A percentile compares a stretch with the other conserved stretches of the same genome.
These are phyloP conservation scores for Fusarium newnesense DNA, from an alignment of 2,329 filamentous ascomycete genomes.

Conservation along the genomic window DNA sequence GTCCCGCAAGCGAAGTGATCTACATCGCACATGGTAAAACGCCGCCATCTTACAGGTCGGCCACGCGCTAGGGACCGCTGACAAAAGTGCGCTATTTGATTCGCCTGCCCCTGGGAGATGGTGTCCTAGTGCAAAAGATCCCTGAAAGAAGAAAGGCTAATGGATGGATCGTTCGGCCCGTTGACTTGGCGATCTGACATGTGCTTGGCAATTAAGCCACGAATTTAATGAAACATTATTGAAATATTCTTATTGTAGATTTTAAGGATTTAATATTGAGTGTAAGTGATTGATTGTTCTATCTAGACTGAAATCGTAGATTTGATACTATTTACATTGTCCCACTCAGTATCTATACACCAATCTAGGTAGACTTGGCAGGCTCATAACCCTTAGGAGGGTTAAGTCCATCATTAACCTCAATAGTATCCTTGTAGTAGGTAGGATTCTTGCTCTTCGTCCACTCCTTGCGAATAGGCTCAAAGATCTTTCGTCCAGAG, in stretches of 20 bases:
- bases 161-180: not conserved
- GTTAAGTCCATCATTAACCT: constrained; percentile 55
- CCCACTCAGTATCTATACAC: not conserved
- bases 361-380: constrained; percentile 19
- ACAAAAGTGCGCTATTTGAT: constrained; percentile 1
- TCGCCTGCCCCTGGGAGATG: constrained; percentile 2
- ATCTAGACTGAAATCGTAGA: not conserved
- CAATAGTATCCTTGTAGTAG: constrained; percentile 55
- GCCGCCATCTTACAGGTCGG: constrained; percentile 14
- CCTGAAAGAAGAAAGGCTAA: not conserved
- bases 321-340: not conserved
- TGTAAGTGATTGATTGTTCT: not conserved
- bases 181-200: constrained; percentile 4
- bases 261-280: fast-evolving
- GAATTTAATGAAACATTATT: not conserved
- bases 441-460: constrained; percentile 49
- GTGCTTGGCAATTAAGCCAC: not conserved
- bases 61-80: not conserved
- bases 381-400: constrained; percentile 54
- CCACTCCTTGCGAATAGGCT: constrained; percentile 53
- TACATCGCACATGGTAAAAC: constrained; percentile 28
- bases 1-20: constrained; percentile 5
- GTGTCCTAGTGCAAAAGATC: not conserved
- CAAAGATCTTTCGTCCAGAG: constrained; percentile 50
- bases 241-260: fast-evolving